Conservation (phyloP, 169 alveolate species). For the Theileria sp. region DNA sequence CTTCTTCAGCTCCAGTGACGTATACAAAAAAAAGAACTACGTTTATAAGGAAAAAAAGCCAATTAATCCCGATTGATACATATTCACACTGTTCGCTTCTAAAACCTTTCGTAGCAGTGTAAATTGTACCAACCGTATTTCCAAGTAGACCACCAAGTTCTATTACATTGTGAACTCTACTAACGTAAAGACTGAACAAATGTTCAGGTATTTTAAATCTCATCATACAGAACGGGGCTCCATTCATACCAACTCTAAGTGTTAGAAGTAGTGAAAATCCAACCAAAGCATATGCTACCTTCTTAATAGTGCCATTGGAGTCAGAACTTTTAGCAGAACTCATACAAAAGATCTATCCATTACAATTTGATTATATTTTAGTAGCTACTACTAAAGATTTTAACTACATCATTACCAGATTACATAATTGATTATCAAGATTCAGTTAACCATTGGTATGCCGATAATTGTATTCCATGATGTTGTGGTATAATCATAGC, state of each 20-base stretch:
- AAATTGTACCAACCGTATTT: not conserved
- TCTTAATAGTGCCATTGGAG: not conserved
- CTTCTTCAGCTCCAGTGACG: conserved; percentile 18
- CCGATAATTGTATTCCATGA: not conserved
- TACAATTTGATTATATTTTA: no score
- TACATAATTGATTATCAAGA: no score
- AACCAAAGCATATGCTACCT: not conserved
- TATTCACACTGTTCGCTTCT: not conserved
- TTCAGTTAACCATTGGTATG: not conserved
- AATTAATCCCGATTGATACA: not conserved
- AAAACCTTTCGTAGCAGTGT: not conserved
- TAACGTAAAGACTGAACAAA: conserved; percentile 1
- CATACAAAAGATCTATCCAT: no score
- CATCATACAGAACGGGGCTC: not conserved
- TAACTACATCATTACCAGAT: not conserved
- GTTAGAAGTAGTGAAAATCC: conserved; percentile 12
- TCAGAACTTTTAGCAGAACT: not conserved
- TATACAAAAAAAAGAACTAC: conserved; percentile 3
- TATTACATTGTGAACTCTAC: conserved; percentile 13
- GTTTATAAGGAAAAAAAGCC: not conserved
- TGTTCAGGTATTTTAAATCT: conserved; percentile 11
- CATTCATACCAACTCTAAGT: conserved; percentile 16
- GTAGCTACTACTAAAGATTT: not conserved
- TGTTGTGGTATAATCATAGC: not conserved
- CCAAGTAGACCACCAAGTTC: conserved; percentile 8